Base-by-base conservation (phyloP, 805 yeast species). In the Isabelozyma gotoi region DNA sequence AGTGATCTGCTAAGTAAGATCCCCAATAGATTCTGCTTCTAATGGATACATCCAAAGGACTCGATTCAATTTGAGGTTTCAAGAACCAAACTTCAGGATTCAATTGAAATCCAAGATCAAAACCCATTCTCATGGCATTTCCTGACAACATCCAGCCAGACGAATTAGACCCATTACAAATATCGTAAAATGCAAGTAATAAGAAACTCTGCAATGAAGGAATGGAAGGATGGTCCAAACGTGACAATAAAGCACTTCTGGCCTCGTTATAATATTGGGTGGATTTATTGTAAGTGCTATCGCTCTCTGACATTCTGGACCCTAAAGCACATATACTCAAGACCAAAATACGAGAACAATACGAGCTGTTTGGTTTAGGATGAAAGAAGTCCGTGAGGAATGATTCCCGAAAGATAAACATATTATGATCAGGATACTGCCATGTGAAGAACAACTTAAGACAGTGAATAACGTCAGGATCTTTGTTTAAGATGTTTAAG, bases 1-100 rank as follows among this genome's bases (percentile, higher is more conserved):
- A 77, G 55, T 80, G 85, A 57, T 82, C 88, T 2, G 82, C 83
- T 44, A 81, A 64, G 56, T 76, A 82, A 39, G 82, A 74, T 3
- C 87, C 87, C 88, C 88, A 82, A 55, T 78, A 79, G 8, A 82
- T 77, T 45, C 88, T 64, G 39, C 81, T 73, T 45, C 85, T 67
- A 42, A 82, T 79, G 33, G 75, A 79, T 14, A 76, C 67, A 49
- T 80, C 83, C 39, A 80, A 69, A 24, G 73, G 69, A n/a, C 73
- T 65, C 38, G 76, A 57, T 32, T 63, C 62, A n/a, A 64, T 59
- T 15, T 59, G 59, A 14, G 66, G 63, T 47, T 70, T 71, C 40
- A 72, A 55, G 49, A 73, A 73, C 85, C 85, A 81, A n/a, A 74
- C 78, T 46, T 76, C 67, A 2, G 86, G 85, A 47, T 78, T 74